These are phyloP conservation scores for Claviceps humidiphila DNA, from an alignment of 2,329 filamentous ascomycete genomes.

Conservation along the genomic window DNA sequence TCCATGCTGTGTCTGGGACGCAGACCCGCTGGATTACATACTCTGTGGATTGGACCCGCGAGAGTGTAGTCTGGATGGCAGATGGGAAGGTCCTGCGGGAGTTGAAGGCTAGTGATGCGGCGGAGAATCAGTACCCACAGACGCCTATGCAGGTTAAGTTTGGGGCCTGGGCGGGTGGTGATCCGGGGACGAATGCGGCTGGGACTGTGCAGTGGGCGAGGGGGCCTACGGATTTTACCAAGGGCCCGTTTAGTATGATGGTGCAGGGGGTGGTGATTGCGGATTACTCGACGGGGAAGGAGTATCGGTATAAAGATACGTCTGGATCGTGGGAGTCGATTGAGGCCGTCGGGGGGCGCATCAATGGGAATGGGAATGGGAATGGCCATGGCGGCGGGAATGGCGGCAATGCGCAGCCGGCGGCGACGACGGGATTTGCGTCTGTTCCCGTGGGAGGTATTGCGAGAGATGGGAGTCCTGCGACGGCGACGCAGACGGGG, in stretches of 20 bases:
- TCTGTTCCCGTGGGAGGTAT: slow-evolving; percentile 50
- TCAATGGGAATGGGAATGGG: slow-evolving; percentile 56
- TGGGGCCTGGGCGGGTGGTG: slow-evolving; percentile 84
- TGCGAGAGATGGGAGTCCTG: slow-evolving; percentile 39
- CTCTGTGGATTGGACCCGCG: slow-evolving; percentile 78
- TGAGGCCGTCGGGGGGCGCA: slow-evolving; percentile 58
- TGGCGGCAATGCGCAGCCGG: slow-evolving; percentile 37
- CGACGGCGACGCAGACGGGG: slow-evolving; percentile 42
- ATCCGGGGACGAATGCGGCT: slow-evolving; percentile 53
- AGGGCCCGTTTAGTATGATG: slow-evolving; percentile 77
- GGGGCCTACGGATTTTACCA: slow-evolving; percentile 69
- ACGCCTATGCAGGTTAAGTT: slow-evolving; percentile 92
- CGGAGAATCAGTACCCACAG: slow-evolving; percentile 72
- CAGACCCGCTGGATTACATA: slow-evolving; percentile 75
- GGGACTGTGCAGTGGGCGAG: slow-evolving; percentile 87
- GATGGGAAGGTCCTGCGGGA: slow-evolving; percentile 66
- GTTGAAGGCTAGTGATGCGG: slow-evolving; percentile 55
- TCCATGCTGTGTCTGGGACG: slow-evolving; percentile 54
- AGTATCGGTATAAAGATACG: slow-evolving; percentile 70
- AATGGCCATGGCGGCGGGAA: slow-evolving; percentile 35
- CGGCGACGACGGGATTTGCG: slow-evolving; percentile 47
- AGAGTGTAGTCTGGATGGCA: slow-evolving; percentile 77
- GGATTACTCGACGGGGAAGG: slow-evolving; percentile 84
- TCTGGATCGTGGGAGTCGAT: slow-evolving; percentile 76
- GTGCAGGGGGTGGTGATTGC: slow-evolving; percentile 64